Evolutionary conservation across 2,329 filamentous ascomycete species (phyloP).

Genomic region (Claviceps pazoutovae): DNA sequence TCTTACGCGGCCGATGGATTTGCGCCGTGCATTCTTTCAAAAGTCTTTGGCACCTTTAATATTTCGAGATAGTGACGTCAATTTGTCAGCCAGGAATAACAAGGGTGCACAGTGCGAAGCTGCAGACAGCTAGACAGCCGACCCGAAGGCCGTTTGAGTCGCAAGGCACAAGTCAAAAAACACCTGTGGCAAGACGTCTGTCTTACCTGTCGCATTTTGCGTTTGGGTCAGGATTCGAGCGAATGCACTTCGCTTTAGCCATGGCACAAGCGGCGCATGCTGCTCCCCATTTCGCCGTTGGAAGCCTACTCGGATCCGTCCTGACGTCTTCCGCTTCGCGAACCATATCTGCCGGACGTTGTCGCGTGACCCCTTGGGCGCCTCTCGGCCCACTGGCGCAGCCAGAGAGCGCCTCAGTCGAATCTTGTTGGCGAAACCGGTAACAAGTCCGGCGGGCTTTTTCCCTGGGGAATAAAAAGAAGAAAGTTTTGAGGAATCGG

Average conservation of each 20-base stretch:
- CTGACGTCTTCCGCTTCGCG: slow-evolving; percentile 1
- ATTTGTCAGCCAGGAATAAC: slow-evolving; percentile 1
- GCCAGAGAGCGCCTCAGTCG: neutral
- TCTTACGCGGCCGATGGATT: slow-evolving; percentile 35
- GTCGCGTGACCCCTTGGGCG: neutral
- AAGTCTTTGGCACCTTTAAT: slow-evolving; percentile 30
- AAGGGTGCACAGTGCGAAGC: neutral
- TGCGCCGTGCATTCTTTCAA: slow-evolving; percentile 33
- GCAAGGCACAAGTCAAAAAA: too few species aligned
- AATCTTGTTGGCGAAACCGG: neutral
- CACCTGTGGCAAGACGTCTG: slow-evolving; percentile 11
- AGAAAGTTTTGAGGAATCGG: neutral
- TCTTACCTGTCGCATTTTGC: slow-evolving; percentile 34
- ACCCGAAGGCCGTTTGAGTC: too few species aligned
- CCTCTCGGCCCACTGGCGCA: neutral
- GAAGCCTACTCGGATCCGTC: slow-evolving; percentile 16
- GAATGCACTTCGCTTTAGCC: slow-evolving; percentile 37
- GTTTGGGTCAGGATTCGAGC: slow-evolving; percentile 21
- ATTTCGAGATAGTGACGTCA: neutral
- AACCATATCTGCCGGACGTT: neutral
- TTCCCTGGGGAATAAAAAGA: neutral
- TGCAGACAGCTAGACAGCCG: neutral
- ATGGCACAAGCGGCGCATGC: slow-evolving; percentile 34
- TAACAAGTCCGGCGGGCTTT: slow-evolving; percentile 11
- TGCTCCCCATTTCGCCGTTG: slow-evolving; percentile 33